These are phyloP conservation scores for Fusarium sambucinum DNA, from an alignment of 2,329 filamentous ascomycete genomes.

Conservation along the genomic window DNA sequence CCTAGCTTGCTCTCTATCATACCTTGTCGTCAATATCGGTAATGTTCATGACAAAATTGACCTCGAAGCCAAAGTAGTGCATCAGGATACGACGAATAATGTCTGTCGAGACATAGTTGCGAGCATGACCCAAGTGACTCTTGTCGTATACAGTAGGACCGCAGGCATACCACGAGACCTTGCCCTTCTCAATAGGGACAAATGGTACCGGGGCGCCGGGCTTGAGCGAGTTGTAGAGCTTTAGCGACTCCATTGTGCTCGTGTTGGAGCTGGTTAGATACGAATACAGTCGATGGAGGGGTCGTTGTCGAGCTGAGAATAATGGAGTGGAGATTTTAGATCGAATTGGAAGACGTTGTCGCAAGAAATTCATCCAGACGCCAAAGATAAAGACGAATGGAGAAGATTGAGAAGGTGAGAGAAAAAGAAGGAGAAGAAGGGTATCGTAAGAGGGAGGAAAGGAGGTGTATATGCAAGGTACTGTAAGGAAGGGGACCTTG, in stretches of 20 bases:
- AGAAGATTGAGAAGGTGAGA: constrained; percentile 23
- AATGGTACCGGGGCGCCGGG: constrained; percentile 80
- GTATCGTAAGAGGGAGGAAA: constrained; percentile 30
- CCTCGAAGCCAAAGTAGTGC: constrained; percentile 85
- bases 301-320: constrained; percentile 42
- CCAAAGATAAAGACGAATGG: constrained; percentile 23
- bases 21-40: constrained; percentile 86
- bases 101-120: constrained; percentile 92
- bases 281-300: constrained; percentile 53
- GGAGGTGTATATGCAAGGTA: constrained; percentile 24
- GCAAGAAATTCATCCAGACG: constrained; percentile 55
- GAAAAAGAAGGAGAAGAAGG: constrained; percentile 25
- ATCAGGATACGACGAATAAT: constrained; percentile 85
- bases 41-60: constrained; percentile 93
- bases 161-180: constrained; percentile 89
- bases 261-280: constrained; percentile 41
- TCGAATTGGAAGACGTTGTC: constrained; percentile 47
- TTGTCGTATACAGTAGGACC: constrained; percentile 89
- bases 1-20: constrained; percentile 12
- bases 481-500: constrained; percentile 9
- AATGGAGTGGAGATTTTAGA: constrained; percentile 47
- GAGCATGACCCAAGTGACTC: constrained; percentile 83
- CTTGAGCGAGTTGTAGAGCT: constrained; percentile 83
- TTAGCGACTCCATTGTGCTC: constrained; percentile 68
- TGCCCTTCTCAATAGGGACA: constrained; percentile 75